These are phyloP conservation scores for Rutidosis leptorrhynchoides DNA, from an alignment of 129 eudicot species.

Conservation along the genomic window DNA sequence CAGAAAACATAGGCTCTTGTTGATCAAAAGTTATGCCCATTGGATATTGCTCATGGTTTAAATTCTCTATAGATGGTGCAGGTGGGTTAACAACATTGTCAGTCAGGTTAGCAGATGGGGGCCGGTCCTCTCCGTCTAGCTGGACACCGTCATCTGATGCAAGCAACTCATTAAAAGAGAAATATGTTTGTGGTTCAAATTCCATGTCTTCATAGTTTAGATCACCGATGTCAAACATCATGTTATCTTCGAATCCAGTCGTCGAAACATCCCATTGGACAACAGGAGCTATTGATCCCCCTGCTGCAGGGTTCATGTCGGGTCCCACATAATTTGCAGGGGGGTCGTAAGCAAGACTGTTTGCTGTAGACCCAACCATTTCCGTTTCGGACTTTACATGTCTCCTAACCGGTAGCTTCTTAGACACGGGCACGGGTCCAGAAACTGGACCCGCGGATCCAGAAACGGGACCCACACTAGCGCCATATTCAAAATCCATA, in stretches of 20 bases:
- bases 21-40: constrained; percentile 39
- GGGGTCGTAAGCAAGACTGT: constrained; percentile 24
- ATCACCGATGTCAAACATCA: constrained; percentile 52
- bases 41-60: constrained; percentile 37
- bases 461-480: constrained; percentile 10
- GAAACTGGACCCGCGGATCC: constrained; percentile 22
- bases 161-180: constrained; percentile 81
- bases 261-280: constrained; percentile 62
- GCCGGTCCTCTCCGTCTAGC: constrained; percentile 30
- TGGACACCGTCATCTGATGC: constrained; percentile 54
- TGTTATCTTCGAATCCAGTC: constrained; percentile 49
- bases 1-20: constrained; percentile 41
- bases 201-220: constrained; percentile 62
- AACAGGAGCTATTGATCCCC: constrained; percentile 36
- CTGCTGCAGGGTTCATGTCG: constrained; percentile 24
- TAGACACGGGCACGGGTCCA: constrained; percentile 44
- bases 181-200: constrained; percentile 91
- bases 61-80: constrained; percentile 23
- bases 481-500: constrained; percentile 29
- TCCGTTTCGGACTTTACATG: constrained; percentile 47
- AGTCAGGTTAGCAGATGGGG: constrained; percentile 23
- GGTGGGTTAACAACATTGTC: constrained; percentile 33
- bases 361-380: constrained; percentile 4
- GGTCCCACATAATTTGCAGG: constrained; percentile 31
- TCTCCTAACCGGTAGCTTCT: constrained; percentile 77